Evolutionary conservation across 257 asterid species (phyloP).

Genomic region (Solanum clarkiae): DNA sequence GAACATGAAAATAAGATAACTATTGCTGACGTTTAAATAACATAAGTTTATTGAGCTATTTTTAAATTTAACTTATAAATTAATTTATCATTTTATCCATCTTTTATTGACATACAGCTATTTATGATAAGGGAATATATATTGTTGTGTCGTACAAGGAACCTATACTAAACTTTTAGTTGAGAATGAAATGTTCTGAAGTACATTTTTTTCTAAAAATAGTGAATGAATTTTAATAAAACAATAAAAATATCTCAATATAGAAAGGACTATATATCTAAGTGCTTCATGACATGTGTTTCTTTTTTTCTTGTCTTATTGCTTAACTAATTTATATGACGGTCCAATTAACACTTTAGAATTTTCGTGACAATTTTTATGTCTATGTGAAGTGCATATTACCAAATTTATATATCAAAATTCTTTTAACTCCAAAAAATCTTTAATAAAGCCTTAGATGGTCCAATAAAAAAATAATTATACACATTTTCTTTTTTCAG

Average conservation of each 20-base stretch:
- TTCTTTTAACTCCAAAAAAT: background rate
- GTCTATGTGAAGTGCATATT: background rate
- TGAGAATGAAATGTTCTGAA: background rate
- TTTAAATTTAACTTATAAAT: background rate
- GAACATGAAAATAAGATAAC: background rate
- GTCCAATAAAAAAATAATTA: background rate
- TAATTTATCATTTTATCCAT: background rate
- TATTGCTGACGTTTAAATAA: background rate
- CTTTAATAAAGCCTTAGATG: background rate
- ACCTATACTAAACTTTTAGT: background rate
- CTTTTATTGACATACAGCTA: background rate
- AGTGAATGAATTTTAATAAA: background rate
- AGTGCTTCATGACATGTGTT: background rate
- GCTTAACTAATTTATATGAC: background rate
- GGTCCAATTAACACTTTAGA: background rate
- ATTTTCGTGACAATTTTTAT: background rate
- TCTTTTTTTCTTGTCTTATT: background rate
- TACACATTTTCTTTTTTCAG: background rate
- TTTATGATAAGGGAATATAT: background rate
- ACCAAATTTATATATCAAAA: background rate
- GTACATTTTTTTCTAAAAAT: background rate
- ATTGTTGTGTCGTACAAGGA: background rate
- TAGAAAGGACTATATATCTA: background rate
- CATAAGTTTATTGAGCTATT: accelerated
- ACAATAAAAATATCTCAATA: background rate